These are phyloP conservation scores for Trichomonascaceae sp. DNA, from an alignment of 1,139 yeast genomes.

Conservation along the genomic window DNA sequence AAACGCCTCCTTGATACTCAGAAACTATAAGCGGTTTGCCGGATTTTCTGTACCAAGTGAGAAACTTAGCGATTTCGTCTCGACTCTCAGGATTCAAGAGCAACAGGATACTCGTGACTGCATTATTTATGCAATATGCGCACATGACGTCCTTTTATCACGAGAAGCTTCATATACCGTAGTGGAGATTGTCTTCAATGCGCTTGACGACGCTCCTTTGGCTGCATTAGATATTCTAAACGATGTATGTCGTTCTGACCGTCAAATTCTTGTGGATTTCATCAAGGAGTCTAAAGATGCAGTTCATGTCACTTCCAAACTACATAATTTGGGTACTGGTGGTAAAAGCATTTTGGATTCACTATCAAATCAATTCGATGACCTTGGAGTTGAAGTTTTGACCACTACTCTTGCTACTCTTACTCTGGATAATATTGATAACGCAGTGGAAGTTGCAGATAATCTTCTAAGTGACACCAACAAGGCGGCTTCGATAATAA, in stretches of 20 bases:
- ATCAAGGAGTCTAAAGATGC: background rate
- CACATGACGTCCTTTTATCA: background rate
- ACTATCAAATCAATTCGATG: background rate
- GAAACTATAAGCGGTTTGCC: background rate
- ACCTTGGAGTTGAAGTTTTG: background rate
- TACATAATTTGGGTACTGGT: background rate
- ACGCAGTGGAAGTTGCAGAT: constrained; percentile 2
- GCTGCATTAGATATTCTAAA: background rate
- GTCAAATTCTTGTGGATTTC: background rate
- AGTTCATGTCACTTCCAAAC: background rate
- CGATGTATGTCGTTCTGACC: background rate
- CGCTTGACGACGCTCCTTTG: background rate
- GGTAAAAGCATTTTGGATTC: background rate
- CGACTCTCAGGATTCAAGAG: background rate
- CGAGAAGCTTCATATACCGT: background rate
- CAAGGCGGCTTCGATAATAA: background rate
- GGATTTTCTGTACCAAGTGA: background rate
- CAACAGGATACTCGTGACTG: background rate
- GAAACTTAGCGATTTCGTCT: background rate
- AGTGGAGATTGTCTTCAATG: background rate
- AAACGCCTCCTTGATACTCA: background rate
- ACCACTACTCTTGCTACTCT: background rate
- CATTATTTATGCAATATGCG: background rate
- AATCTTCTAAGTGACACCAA: background rate
- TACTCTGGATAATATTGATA: background rate